phyloP scores from a whole-genome alignment of 345 rosid species.

The Gossypium ekmanianum region DNA sequence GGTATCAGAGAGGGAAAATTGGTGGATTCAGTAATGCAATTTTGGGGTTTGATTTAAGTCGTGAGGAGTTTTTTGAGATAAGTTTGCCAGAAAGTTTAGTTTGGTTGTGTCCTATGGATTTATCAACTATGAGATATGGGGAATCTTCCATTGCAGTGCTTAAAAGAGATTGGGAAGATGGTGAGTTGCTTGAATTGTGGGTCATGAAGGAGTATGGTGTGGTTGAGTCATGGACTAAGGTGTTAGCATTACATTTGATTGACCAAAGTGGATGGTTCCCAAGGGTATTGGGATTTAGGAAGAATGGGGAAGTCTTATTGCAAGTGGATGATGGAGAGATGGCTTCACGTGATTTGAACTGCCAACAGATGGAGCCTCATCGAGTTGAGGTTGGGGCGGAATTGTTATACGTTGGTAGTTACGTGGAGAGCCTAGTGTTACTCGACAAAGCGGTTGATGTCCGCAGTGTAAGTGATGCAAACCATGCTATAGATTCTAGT shows the following conservation, averaged over 20 bases:
- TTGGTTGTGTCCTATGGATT: not conserved
- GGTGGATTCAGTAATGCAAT: not conserved
- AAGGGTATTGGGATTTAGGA: not conserved
- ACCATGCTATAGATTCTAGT: not conserved
- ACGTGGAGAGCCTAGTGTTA: slow-evolving; percentile 7
- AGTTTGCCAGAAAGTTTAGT: not conserved
- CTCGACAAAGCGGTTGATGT: not conserved
- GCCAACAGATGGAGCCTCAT: not conserved
- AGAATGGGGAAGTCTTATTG: slow-evolving; percentile 4
- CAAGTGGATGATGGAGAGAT: not conserved
- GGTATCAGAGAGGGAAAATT: not conserved
- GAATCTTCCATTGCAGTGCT: slow-evolving; percentile 8
- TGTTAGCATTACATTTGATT: not conserved
- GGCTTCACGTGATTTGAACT: not conserved
- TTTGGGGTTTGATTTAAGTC: slow-evolving; percentile 1
- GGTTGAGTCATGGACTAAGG: not conserved
- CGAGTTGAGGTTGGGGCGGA: not conserved
- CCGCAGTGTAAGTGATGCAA: not conserved
- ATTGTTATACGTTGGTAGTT: not conserved
- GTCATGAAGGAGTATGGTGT: slow-evolving; percentile 8
- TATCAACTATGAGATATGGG: not conserved
- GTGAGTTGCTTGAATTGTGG: not conserved
- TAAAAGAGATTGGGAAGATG: not conserved
- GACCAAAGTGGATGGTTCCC: not conserved
- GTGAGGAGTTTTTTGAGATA: not conserved